These are phyloP conservation scores for Penicillium psychrofluorescens DNA, from an alignment of 495 filamentous ascomycete species.

Conservation along the genomic window DNA sequence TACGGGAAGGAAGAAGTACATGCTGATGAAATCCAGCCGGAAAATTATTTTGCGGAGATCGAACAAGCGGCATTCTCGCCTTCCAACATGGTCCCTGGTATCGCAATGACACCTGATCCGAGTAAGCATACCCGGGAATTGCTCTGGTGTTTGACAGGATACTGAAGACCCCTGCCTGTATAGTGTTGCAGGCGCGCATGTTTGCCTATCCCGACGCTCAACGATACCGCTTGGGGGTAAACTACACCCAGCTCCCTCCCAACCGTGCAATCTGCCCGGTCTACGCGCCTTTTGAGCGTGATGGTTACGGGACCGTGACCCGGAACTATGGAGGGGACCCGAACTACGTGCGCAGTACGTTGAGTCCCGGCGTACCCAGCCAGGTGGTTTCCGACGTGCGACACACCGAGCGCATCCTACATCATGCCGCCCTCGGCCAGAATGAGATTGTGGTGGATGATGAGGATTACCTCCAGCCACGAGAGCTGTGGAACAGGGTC, in stretches of 20 bases:
- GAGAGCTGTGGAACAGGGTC: slow-evolving; percentile 23
- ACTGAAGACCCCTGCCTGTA: not conserved
- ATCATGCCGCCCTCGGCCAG: slow-evolving; percentile 11
- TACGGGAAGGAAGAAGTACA: not conserved
- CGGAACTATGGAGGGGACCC: slow-evolving; percentile 59
- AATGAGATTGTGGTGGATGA: slow-evolving; percentile 22
- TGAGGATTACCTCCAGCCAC: slow-evolving; percentile 24
- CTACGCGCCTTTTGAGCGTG: slow-evolving; percentile 65
- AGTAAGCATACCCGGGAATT: not conserved
- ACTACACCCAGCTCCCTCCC: slow-evolving; percentile 53
- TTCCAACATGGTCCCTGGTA: slow-evolving; percentile 35
- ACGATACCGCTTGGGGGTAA: slow-evolving; percentile 57
- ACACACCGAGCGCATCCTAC: slow-evolving; percentile 3
- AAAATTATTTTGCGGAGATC: slow-evolving; percentile 36
- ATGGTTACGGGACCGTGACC: slow-evolving; percentile 53
- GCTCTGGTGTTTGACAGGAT: not conserved
- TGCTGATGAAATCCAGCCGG: slow-evolving; percentile 3
- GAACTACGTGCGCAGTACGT: slow-evolving; percentile 46
- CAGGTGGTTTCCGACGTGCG: not conserved
- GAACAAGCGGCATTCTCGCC: slow-evolving; percentile 42
- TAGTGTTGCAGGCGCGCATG: slow-evolving; percentile 58
- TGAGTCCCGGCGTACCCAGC: not conserved
- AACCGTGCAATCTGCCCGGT: slow-evolving; percentile 32
- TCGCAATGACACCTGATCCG: slow-evolving; percentile 29
- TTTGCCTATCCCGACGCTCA: slow-evolving; percentile 61